Evolutionary conservation across 2,329 filamentous ascomycete genomes (phyloP).

Genomic region (Hypocrella siamensis): DNA sequence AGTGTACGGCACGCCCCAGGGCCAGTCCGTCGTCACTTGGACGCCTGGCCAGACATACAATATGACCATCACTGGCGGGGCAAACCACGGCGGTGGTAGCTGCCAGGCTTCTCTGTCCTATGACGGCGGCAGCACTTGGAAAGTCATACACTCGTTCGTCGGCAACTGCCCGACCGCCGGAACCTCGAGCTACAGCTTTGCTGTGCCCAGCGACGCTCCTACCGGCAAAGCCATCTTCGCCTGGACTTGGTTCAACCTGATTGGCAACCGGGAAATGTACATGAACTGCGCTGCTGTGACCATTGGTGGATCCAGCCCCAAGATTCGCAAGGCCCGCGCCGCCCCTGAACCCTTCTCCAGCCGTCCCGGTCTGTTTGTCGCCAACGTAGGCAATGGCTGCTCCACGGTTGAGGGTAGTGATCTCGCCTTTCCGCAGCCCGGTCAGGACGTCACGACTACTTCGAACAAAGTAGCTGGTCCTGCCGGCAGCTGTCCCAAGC

Average conservation of each 20-base stretch:
- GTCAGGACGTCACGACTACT: conserved; percentile 31
- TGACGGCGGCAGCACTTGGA: conserved; percentile 54
- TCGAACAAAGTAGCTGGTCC: conserved; percentile 19
- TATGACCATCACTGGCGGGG: conserved; percentile 47
- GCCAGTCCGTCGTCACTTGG: conserved; percentile 43
- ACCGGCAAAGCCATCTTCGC: conserved; percentile 47
- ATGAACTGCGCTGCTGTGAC: conserved; percentile 68
- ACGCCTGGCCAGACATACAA: conserved; percentile 44
- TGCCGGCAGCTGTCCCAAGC: conserved; percentile 15
- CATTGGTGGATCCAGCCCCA: conserved; percentile 25
- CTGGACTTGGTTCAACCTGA: conserved; percentile 65
- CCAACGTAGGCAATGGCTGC: conserved; percentile 49
- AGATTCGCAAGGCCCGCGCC: conserved; percentile 14
- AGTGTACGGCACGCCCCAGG: conserved; percentile 24
- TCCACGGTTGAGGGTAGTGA: conserved; percentile 39
- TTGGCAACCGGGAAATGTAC: conserved; percentile 73
- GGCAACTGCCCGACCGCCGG: conserved; percentile 32
- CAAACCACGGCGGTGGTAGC: conserved; percentile 52
- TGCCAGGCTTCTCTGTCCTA: conserved; percentile 65
- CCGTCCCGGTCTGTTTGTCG: conserved; percentile 54
- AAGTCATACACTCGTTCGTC: conserved; percentile 45
- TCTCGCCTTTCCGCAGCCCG: conserved; percentile 50
- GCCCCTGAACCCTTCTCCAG: conserved; percentile 25
- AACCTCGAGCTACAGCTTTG: conserved; percentile 45
- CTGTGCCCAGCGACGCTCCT: conserved; percentile 46